Base-by-base conservation (phyloP, 768 basidiomycete species). In the Termitomyces sp. region DNA sequence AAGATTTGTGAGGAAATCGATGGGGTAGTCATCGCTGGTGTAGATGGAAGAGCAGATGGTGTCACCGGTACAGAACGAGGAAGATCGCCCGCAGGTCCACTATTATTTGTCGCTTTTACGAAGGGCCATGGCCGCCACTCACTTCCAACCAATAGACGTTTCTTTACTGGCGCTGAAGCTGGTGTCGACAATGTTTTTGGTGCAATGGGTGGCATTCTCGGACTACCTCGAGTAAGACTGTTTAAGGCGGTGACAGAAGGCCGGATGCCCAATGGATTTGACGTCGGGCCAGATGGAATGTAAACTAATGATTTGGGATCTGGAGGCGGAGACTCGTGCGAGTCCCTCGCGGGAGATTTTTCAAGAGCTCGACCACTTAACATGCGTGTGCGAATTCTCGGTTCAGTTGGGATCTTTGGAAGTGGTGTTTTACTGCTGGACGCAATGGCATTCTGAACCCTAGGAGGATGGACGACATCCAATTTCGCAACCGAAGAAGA, bases 91-190 rank as follows among this genome's bases (percentile, higher is more conserved):
- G 63, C 54, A n/a, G 63, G 26, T 40, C 44, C 61, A 42, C 54
- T 53, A 52, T 33, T 39, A 32, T 60, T 64, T 18, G 63, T 43
- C 27, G 62, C 57, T 55, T 70, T 69, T 22, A 66, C 68, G 24
- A 68, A 68, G 18, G 79, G 78, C 80, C 82, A 68, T n/a, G 79
- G 78, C 80, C 82, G 77, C 83, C 83, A 83, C 10, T 79, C 77
- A 44, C 71, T 72, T 12, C 82, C 82, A 10, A 84, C 77, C 2
- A 78, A 66, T 6, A 83, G 66, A 40, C 73, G 75, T 59, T 75
- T 78, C 66, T 73, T 77, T 0, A 69, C 53, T 26, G 60, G 44
- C n/a, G 68, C 44, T 26, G 58, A 51, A 20, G 58, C 53, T 24
- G 62, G 62, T n/a, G 61, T 36, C 10, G 52, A 33, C 43, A 60